Evolutionary conservation across 1,284 basidiomycete species (phyloP).

Genomic region (Cystobasidium pallidum): DNA sequence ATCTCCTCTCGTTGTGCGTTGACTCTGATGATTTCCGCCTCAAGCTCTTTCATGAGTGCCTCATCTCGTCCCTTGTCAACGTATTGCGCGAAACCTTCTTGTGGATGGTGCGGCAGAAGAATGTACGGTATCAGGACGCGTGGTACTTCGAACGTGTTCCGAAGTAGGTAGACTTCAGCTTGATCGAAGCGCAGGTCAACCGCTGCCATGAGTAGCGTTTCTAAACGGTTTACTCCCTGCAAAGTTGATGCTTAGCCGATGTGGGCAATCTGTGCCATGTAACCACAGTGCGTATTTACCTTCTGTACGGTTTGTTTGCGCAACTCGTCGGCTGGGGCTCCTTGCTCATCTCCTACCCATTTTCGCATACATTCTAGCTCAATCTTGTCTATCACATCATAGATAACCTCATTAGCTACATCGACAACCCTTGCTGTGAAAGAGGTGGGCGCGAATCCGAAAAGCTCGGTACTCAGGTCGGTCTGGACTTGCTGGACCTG

Average conservation of each 20-base stretch:
- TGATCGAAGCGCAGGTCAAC: slow-evolving; percentile 53
- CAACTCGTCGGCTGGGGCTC: slow-evolving; percentile 17
- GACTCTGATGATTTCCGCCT: slow-evolving; percentile 47
- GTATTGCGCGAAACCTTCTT: not conserved
- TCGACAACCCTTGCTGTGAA: slow-evolving; percentile 42
- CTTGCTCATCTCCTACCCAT: slow-evolving; percentile 23
- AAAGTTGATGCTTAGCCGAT: not conserved
- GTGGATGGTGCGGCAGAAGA: slow-evolving; percentile 48
- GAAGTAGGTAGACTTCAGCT: slow-evolving; percentile 51
- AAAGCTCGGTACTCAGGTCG: slow-evolving; percentile 41
- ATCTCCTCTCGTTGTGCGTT: slow-evolving; percentile 48
- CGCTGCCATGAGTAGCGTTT: slow-evolving; percentile 50
- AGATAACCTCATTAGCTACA: slow-evolving; percentile 46
- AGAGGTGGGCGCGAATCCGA: slow-evolving; percentile 37
- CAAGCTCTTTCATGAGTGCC: slow-evolving; percentile 46
- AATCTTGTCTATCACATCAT: slow-evolving; percentile 42
- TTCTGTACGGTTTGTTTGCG: slow-evolving; percentile 25
- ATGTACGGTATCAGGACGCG: slow-evolving; percentile 49
- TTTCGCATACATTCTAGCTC: slow-evolving; percentile 33
- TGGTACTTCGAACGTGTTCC: slow-evolving; percentile 50
- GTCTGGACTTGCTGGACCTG: slow-evolving; percentile 37
- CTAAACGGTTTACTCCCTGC: slow-evolving; percentile 51
- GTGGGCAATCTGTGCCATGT: too few species aligned
- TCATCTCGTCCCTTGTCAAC: slow-evolving; percentile 38
- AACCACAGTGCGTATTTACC: slow-evolving; percentile 15